Evolutionary conservation across 1,284 basidiomycete genomes (phyloP).

Genomic region (Ganoderma sp.): DNA sequence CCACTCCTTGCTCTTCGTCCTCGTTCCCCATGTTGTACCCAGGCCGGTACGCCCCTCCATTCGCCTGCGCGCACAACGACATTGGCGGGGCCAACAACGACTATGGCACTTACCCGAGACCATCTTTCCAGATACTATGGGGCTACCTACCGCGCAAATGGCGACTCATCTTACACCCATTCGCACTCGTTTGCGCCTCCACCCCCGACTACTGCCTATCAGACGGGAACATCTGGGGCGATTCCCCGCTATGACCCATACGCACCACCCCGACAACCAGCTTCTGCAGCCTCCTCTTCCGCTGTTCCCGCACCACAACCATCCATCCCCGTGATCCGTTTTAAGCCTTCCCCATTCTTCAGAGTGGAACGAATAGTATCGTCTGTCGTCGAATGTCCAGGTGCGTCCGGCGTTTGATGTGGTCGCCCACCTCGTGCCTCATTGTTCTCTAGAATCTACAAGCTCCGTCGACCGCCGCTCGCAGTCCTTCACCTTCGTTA

Average conservation of each 20-base stretch:
- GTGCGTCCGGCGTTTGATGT: slow-evolving; percentile 45
- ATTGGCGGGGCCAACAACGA: background rate
- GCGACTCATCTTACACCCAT: slow-evolving; percentile 26
- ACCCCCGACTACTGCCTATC: slow-evolving; percentile 26
- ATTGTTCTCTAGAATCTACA: slow-evolving; percentile 65
- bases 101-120: slow-evolving; percentile 6
- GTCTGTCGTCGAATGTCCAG: slow-evolving; percentile 72
- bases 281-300: slow-evolving; percentile 34
- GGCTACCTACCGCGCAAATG: slow-evolving; percentile 12
- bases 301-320: slow-evolving; percentile 38
- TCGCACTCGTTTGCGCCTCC: slow-evolving; percentile 24
- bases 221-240: slow-evolving; percentile 19
- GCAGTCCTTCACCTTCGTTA: slow-evolving; percentile 62
- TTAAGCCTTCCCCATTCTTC: slow-evolving; percentile 83
- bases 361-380: slow-evolving; percentile 70
- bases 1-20: slow-evolving; percentile 11
- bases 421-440: slow-evolving; percentile 14
- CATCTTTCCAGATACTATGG: background rate
- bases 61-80: background rate
- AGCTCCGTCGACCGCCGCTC: slow-evolving; percentile 76
- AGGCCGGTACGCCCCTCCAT: background rate
- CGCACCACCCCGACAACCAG: slow-evolving; percentile 55
- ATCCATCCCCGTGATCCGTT: slow-evolving; percentile 55
- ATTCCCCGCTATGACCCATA: slow-evolving; percentile 66
- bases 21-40: background rate